Base-by-base conservation (phyloP, 129 eudicot species). In the Helianthus tuberosus region DNA sequence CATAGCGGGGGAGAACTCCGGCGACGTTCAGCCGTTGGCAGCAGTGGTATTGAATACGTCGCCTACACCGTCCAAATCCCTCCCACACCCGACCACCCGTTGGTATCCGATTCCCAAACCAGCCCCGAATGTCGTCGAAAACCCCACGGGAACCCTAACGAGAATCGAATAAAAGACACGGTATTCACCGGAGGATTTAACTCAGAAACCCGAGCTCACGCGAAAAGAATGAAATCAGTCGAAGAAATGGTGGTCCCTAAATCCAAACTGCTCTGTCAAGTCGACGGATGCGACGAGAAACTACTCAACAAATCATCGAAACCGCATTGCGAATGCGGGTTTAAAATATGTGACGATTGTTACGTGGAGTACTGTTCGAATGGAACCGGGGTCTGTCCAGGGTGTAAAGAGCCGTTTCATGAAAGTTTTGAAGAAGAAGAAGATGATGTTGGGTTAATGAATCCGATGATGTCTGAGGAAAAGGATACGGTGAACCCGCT, bases 11-110 rank as follows among this genome's bases (percentile, higher is more conserved):
- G 82, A 25, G 83, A 71, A 69, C 62, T 58, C 70, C n/a, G 81
- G 8, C 74, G 68, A 7, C 59, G 87, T 49, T 82, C 97, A 2
- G 44, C 86, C 67, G 85, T 91, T 3, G 84, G 84, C 74, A 94
- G 88, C 14, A 84, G 88, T 1, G 80, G 68, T 0, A 90, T 84
- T 2, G 97, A 95, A 46, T 95, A 79, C 59, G 97, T 95, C 1
- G 86, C 90, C 0, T 95, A 95, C 66, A 95, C 99, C 3, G 97
- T 95, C 49, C 99, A 95, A 2, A 95, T 95, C 55, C 97, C 99
- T 2, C 84, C 96, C 3, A 95, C 97, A 1, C 99, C 99, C 0
- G 99, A 95, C 13, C 81, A 87, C 48, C 86, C 77, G 1, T 66
- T 76, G 23, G 14, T 86, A 8, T 43, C 90, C 6, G 78, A 46